Evolutionary conservation across 1,284 basidiomycete species (phyloP).

Genomic region (Omphalotus olearius): DNA sequence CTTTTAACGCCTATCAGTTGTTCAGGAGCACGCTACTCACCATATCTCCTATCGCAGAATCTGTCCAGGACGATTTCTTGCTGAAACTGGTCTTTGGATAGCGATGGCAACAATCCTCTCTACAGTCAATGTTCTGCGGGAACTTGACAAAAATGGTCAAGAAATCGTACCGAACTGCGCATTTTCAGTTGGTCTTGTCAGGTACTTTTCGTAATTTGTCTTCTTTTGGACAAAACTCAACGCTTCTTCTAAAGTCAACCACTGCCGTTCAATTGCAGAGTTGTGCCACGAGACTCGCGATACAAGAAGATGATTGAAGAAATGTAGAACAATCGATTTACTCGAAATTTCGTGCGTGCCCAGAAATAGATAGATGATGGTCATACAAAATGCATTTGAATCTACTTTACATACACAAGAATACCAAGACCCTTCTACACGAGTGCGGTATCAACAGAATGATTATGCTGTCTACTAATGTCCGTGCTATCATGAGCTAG

Average conservation of each 20-base stretch:
- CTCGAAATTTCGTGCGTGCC: too few species aligned
- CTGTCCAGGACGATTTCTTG: neutral
- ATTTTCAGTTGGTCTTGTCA: neutral
- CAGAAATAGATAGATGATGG: too few species aligned
- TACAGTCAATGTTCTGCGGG: neutral
- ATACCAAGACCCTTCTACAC: too few species aligned
- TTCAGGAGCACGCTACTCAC: too few species aligned
- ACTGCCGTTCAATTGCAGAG: too few species aligned
- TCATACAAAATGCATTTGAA: too few species aligned
- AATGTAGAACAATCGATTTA: neutral
- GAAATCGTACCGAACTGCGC: neutral
- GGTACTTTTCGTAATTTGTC: neutral
- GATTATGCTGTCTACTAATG: too few species aligned
- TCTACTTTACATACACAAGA: too few species aligned
- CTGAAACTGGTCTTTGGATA: conserved; percentile 1
- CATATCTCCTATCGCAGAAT: neutral
- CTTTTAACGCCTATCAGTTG: neutral
- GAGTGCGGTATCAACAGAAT: too few species aligned
- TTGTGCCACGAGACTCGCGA: too few species aligned
- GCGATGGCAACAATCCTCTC: conserved; percentile 1
- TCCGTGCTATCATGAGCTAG: neutral
- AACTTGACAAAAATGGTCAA: neutral
- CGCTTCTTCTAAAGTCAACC: neutral
- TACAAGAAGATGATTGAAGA: neutral
- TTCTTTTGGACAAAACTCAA: too few species aligned